Conservation (phyloP, 108 stramenopile species). For the Cyclotella sp. region DNA sequence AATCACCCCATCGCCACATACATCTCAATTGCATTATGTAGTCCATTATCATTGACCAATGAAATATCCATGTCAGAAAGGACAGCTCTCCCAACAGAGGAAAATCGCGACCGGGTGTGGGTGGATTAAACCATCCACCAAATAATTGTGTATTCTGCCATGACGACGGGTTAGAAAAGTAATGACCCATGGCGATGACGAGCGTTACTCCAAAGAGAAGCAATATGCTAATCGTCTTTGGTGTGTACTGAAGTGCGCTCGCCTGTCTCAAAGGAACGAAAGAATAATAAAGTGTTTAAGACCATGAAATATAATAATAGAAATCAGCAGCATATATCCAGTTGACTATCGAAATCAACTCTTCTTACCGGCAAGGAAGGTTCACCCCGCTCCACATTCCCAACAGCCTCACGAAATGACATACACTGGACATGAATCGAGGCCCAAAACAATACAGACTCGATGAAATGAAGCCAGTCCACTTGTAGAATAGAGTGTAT, state of each 20-base stretch:
- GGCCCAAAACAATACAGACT: conserved; percentile 35
- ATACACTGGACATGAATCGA: conserved; percentile 45
- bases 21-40: conserved; percentile 18
- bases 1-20: conserved; percentile 48
- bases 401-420: conserved; percentile 44
- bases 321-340: background rate
- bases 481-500: conserved; percentile 35
- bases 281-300: background rate
- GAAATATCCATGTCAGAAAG: conserved; percentile 42
- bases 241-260: conserved; percentile 20
- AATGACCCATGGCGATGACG: conserved; percentile 18
- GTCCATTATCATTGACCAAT: conserved; percentile 47
- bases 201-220: conserved; percentile 7
- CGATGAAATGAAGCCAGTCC: conserved; percentile 49
- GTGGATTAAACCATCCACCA: conserved; percentile 30
- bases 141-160: conserved; percentile 31
- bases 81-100: conserved; percentile 32
- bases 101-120: background rate
- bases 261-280: conserved; percentile 4
- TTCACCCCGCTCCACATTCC: background rate
- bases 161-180: conserved; percentile 1
- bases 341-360: background rate
- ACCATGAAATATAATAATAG: background rate
- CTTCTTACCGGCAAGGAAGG: conserved; percentile 32
- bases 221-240: conserved; percentile 16